Evolutionary conservation across 352 stramenopile species (phyloP), one percentile per base, ranked within the genome.

Genomic region (Pythium folliculosum): DNA sequence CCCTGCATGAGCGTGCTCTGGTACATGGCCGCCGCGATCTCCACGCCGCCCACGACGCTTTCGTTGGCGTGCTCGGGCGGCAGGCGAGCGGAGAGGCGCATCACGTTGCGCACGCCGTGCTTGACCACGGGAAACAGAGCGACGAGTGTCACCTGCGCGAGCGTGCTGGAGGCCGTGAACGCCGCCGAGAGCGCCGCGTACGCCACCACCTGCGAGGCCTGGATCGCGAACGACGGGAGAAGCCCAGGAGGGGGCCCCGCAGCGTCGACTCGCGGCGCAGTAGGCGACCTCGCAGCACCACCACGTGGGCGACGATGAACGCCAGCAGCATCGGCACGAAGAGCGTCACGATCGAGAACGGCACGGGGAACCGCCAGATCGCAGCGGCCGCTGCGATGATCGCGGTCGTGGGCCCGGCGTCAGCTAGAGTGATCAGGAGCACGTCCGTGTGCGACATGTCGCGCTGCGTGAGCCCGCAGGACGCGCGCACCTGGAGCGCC

Each of bases 1-100:
- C 12, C 63, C n/a, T 73, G 67, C 61, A 70, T 70, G 48, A 73
- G 50, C 55, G 50, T 47, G 17, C 37, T 52, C 56, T 73, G 67
- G 50, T 73, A 73, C 45, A 73, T 65, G 9, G 56, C 23, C 4
- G 48, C 55, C 8, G 35, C 44, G n/a, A 69, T 69, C 61, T 73
- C 67, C 7, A 66, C 50, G 25, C 47, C 48, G 14, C 44, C 61
- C 32, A 68, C 61, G 35, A 55, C 60, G 13, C 43, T 44, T 64
- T 68, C 66, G 10, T 45, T 38, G 2, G 37, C 38, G 44, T 60
- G 27, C 6, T 68, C 59, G 19, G 1, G 1, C 0, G 64, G 17
- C 2, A 43, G 16, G 9, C 23, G 30, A 0, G 51, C 23, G 13
- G 38, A 14, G 4, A 0, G 3, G 0, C 53, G 51, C 3, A 64